phyloP scores from a whole-genome alignment of 2,329 filamentous ascomycete genomes.

The Exserohilum rostratum region DNA sequence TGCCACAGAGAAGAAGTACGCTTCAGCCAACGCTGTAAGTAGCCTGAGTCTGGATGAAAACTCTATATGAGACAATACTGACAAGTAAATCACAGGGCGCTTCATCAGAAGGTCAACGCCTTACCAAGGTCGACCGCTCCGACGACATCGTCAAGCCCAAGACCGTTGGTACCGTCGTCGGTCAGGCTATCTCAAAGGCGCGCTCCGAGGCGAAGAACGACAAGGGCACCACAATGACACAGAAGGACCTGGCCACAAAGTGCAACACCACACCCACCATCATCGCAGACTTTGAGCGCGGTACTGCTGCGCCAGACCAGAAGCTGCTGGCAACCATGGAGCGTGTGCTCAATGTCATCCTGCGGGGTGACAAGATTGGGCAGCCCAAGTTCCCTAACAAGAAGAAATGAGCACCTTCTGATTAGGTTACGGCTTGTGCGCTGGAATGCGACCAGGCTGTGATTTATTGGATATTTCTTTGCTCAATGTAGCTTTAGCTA shows the following conservation, averaged over 20 bases:
- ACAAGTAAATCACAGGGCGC: slow-evolving; percentile 37
- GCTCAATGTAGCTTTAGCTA: slow-evolving; percentile 3
- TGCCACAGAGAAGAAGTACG: slow-evolving; percentile 90
- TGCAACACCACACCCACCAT: slow-evolving; percentile 84
- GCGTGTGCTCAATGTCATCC: slow-evolving; percentile 83
- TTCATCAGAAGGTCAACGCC: slow-evolving; percentile 80
- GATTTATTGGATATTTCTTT: background rate
- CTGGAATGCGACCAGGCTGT: background rate
- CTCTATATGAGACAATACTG: slow-evolving; percentile 10
- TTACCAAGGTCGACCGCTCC: slow-evolving; percentile 96
- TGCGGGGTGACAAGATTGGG: slow-evolving; percentile 85
- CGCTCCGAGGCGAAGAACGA: slow-evolving; percentile 85
- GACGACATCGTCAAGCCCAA: slow-evolving; percentile 99
- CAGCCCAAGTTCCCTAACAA: slow-evolving; percentile 73
- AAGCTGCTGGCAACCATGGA: slow-evolving; percentile 81
- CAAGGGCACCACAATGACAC: slow-evolving; percentile 74
- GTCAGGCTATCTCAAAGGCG: slow-evolving; percentile 79
- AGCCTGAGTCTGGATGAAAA: background rate
- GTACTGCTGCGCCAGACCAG: slow-evolving; percentile 78
- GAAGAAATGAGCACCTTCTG: slow-evolving; percentile 59
- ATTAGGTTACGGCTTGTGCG: background rate
- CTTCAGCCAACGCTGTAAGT: slow-evolving; percentile 79
- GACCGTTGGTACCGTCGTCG: slow-evolving; percentile 77
- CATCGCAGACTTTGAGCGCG: slow-evolving; percentile 85
- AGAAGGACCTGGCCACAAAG: slow-evolving; percentile 84